Evolutionary conservation across 2,329 filamentous ascomycete genomes (phyloP).

Genomic region (Dichotomopilus funicola): DNA sequence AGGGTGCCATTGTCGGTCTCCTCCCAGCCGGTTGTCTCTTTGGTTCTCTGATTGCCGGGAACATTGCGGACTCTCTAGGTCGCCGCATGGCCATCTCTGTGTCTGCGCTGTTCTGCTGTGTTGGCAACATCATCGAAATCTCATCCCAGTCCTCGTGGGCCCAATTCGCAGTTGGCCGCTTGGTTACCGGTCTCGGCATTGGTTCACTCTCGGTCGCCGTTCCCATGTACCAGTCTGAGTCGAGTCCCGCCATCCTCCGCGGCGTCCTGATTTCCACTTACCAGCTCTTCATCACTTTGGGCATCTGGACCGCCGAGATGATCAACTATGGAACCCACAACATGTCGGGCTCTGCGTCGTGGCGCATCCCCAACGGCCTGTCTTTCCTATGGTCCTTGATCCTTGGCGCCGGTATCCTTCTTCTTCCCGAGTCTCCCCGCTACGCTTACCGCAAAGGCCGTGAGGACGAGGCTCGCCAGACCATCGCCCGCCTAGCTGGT

Average conservation of each 20-base stretch:
- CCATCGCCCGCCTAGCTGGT: constrained; percentile 44
- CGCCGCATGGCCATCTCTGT: constrained; percentile 56
- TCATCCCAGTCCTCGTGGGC: constrained; percentile 50
- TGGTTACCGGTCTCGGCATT: constrained; percentile 60
- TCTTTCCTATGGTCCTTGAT: constrained; percentile 49
- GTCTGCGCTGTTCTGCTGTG: constrained; percentile 53
- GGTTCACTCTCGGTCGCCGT: constrained; percentile 58
- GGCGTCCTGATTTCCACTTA: constrained; percentile 60
- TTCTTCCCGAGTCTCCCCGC: constrained; percentile 52
- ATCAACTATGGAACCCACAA: constrained; percentile 59
- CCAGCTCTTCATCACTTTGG: constrained; percentile 66
- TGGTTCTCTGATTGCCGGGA: constrained; percentile 53
- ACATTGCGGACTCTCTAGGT: constrained; percentile 58
- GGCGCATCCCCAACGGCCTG: constrained; percentile 56
- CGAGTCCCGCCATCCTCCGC: constrained; percentile 58
- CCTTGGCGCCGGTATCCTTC: constrained; percentile 49
- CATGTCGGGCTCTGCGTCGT: constrained; percentile 45
- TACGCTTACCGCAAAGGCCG: constrained; percentile 44
- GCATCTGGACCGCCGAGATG: constrained; percentile 54
- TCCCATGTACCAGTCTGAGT: constrained; percentile 71
- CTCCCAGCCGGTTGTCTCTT: constrained; percentile 54
- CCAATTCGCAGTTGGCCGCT: constrained; percentile 59
- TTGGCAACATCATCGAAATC: constrained; percentile 64
- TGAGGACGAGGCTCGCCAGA: constrained; percentile 40
- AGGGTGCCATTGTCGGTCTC: constrained; percentile 59